Evolutionary conservation across 306 rosid species (phyloP).

Genomic region (Hylodesmum podocarpum): DNA sequence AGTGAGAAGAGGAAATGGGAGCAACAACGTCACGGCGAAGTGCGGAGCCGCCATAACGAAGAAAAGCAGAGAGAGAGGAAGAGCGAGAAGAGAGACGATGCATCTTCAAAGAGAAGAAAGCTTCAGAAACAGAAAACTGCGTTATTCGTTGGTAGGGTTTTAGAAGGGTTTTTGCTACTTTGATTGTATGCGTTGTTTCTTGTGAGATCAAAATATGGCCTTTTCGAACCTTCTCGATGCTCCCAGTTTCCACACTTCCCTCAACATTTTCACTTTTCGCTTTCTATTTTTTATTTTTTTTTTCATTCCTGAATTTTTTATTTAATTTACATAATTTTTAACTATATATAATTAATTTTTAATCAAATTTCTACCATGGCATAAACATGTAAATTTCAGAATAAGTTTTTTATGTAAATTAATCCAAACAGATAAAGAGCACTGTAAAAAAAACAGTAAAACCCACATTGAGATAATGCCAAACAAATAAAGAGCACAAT

Average conservation of each 20-base stretch:
- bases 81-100: slow-evolving; percentile 68
- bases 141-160: slow-evolving; percentile 49
- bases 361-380: no score
- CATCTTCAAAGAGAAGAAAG: slow-evolving; percentile 41
- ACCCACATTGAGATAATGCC: neutral
- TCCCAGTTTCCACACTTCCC: neutral
- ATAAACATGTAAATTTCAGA: no score
- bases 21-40: slow-evolving; percentile 38
- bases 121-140: no score
- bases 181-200: neutral
- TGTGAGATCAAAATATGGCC: slow-evolving; percentile 1
- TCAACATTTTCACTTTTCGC: neutral
- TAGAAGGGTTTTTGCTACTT: slow-evolving; percentile 55
- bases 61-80: slow-evolving; percentile 57
- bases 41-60: slow-evolving; percentile 57
- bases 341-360: no score
- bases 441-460: no score
- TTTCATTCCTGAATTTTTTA: neutral
- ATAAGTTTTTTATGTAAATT: no score
- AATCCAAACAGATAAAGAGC: no score
- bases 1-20: slow-evolving; percentile 42
- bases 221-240: slow-evolving; percentile 69
- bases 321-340: no score
- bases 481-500: neutral
- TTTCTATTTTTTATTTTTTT: neutral